Conservation (phyloP, 305 asterid genomes). For the Fraxinus platypoda region DNA sequence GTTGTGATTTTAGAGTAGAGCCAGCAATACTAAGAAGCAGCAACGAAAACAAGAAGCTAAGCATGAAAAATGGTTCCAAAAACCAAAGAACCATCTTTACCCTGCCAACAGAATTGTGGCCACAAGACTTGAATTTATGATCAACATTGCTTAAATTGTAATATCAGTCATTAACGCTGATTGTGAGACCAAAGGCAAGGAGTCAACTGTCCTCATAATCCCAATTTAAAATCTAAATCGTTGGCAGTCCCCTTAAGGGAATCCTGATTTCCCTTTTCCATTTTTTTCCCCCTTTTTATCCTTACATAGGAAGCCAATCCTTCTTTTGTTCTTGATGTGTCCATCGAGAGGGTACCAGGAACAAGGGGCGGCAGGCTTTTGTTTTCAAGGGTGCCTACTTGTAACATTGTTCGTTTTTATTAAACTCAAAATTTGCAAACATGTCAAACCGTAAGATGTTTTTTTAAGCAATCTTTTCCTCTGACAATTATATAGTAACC, state of each 20-base stretch:
- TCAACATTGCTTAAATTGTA: neutral
- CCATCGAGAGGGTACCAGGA: neutral
- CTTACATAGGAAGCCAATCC: neutral
- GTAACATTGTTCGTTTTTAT: neutral
- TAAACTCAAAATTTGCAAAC: neutral
- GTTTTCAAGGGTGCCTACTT: neutral
- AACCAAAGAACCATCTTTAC: neutral
- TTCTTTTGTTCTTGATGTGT: neutral
- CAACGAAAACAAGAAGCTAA: neutral
- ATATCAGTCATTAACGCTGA: neutral
- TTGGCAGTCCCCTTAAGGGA: neutral
- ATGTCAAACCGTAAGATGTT: neutral
- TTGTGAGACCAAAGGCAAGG: neutral
- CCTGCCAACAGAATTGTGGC: neutral
- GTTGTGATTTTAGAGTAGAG: neutral
- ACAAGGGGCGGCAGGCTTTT: neutral
- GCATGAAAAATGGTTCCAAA: neutral
- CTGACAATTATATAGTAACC: neutral
- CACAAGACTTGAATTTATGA: neutral
- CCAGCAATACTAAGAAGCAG: neutral
- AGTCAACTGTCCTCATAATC: neutral
- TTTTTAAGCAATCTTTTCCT: neutral
- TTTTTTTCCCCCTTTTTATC: neutral
- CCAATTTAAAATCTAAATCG: neutral
- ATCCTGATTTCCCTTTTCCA: neutral